Conservation (phyloP, 1,139 yeast genomes). For the Geotrichum candidum region DNA sequence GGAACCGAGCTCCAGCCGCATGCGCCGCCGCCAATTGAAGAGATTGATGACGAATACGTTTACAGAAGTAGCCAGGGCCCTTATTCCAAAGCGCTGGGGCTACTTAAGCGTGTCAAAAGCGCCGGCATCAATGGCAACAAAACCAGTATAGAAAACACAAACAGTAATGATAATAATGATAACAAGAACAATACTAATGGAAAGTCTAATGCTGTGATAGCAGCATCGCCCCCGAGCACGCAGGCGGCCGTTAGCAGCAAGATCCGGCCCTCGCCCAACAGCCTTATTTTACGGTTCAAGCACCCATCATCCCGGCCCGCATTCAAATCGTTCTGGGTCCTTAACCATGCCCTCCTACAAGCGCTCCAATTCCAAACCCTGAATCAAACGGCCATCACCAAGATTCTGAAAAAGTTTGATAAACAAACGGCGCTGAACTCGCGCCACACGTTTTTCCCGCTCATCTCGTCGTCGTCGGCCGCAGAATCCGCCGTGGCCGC, state of each 20-base stretch:
- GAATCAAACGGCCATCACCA: constrained; percentile 57
- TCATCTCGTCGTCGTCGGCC: constrained; percentile 13
- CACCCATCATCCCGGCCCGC: constrained; percentile 45
- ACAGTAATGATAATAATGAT: background rate
- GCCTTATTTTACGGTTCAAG: constrained; percentile 41
- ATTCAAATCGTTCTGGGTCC: constrained; percentile 46
- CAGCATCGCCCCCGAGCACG: background rate
- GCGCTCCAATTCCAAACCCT: constrained; percentile 57
- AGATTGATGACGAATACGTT: background rate
- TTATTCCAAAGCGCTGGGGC: constrained; percentile 4
- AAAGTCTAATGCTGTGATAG: background rate
- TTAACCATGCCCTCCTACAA: constrained; percentile 53
- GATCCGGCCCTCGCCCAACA: constrained; percentile 8
- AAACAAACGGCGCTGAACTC: constrained; percentile 59
- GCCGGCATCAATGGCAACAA: background rate
- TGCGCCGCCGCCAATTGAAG: background rate
- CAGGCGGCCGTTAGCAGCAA: constrained; percentile 6
- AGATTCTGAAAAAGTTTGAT: constrained; percentile 68
- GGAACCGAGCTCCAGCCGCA: background rate
- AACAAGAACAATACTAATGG: background rate
- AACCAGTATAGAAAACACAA: background rate
- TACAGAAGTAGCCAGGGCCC: constrained; percentile 2
- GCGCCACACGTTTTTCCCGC: constrained; percentile 23
- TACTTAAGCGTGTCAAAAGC: background rate
- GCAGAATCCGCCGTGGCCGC: background rate